Evolutionary conservation across 1,284 basidiomycete species (phyloP), one percentile per base, ranked within the genome.

Genomic region (Veloboletus limbatus): DNA sequence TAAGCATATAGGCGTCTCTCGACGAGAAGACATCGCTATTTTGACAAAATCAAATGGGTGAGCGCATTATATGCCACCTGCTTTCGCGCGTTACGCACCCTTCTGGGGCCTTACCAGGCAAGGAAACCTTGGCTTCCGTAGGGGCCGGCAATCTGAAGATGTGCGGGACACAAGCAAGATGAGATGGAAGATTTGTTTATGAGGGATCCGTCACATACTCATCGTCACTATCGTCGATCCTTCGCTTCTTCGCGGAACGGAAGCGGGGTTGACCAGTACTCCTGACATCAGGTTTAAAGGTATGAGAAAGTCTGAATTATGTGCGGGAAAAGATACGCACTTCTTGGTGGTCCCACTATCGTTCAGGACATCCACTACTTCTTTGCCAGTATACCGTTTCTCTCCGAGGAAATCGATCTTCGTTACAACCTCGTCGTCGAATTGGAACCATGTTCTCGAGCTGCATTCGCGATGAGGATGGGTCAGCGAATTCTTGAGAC

Each of bases 1-100:
- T 84, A 30, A 96, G 76, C 92, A 96, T 94, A 68, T 97, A 96
- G 20, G 90, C 91, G 55, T 94, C 90, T 63, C 79, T 86, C 1
- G 91, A 93, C 1, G 77, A 73, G 48, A 82, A 65, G 34, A 65
- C 45, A 27, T 69, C 66, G 49, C 65, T 69, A 49, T 51, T 52
- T 44, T 17, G 41, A 45, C 37, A 49, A 57, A 57, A 50, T 54
- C 49, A 64, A 60, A 62, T 55, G 32, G 21, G 17, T 62, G 37
- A 60, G 54, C 33, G 27, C 33, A 49, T 37, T 35, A 17, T 42
- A 40, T 45, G 32, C 28, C 40, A 21, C 27, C 38, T 34, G 43
- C 39, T 47, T 43, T 47, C 37, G 27, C 18, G 20, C 41, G 44
- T 54, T 33, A 59, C 56, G 14, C 49, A 60, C 59, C 54, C 40